Conservation (phyloP, 345 rosid species). For the Eucalyptus coolabah region DNA sequence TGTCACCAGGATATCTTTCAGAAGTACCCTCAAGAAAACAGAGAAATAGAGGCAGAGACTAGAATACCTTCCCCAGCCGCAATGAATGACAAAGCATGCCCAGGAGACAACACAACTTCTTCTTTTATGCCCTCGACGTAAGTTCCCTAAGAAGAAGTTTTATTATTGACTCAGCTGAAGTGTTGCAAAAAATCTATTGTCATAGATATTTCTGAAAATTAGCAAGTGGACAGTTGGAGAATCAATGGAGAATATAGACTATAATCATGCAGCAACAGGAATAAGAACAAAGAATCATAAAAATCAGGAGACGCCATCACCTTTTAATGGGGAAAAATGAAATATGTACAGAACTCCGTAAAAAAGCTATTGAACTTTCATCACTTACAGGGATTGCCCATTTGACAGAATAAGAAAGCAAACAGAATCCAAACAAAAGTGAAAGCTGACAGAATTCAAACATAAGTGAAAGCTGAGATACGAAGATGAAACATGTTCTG, state of each 20-base stretch:
- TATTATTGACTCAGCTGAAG: not conserved
- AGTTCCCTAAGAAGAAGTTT: slow-evolving; percentile 55
- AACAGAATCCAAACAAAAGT: not conserved
- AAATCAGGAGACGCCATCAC: not conserved
- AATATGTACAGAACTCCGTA: not conserved
- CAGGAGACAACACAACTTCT: slow-evolving; percentile 99
- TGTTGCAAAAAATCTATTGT: not conserved
- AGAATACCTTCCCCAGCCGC: slow-evolving; percentile 96
- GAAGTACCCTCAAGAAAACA: not conserved
- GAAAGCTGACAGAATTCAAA: not conserved
- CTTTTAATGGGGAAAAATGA: not conserved
- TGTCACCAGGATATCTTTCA: not conserved
- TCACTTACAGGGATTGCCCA: not conserved
- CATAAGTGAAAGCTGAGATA: not conserved
- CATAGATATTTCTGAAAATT: not conserved
- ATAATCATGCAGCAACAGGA: not conserved
- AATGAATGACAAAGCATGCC: slow-evolving; percentile 94
- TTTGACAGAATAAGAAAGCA: not conserved
- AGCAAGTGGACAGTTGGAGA: not conserved
- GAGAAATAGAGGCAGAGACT: not conserved
- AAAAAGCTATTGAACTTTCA: not conserved
- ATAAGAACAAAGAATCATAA: not conserved
- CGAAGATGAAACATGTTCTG: not conserved
- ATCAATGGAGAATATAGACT: not conserved
- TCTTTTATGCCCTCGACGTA: slow-evolving; percentile 99